These are phyloP conservation scores for Entomortierella parvispora DNA, from an alignment of 192 early-diverging fungal genomes.

Conservation along the genomic window DNA sequence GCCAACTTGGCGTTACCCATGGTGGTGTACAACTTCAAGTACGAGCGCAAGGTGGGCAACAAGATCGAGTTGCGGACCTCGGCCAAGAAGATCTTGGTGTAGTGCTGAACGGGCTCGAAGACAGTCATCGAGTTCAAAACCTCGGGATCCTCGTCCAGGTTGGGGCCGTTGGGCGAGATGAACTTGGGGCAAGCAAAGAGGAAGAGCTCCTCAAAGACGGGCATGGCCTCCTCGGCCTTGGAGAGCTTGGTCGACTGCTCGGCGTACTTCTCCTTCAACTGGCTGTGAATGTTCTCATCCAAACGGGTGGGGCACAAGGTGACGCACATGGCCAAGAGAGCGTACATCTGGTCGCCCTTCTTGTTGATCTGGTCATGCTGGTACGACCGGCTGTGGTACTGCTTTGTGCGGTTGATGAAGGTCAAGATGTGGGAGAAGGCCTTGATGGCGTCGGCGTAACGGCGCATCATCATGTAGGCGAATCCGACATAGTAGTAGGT, in stretches of 20 bases:
- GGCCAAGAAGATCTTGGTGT: conserved; percentile 86
- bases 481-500: conserved; percentile 98
- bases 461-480: conserved; percentile 98
- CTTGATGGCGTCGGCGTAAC: conserved; percentile 95
- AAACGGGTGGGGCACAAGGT: conserved; percentile 92
- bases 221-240: conserved; percentile 80
- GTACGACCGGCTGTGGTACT: conserved; percentile 93
- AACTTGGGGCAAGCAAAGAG: conserved; percentile 95
- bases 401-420: conserved; percentile 91
- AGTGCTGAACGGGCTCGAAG: conserved; percentile 78
- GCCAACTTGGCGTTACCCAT: conserved; percentile 91
- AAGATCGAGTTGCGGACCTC: conserved; percentile 89
- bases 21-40: conserved; percentile 95
- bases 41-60: conserved; percentile 90
- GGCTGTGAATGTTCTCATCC: conserved; percentile 92
- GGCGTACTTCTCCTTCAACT: conserved; percentile 91
- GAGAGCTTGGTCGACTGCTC: conserved; percentile 83
- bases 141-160: conserved; percentile 73
- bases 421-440: conserved; percentile 90
- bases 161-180: conserved; percentile 88
- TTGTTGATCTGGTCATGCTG: conserved; percentile 93
- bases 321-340: conserved; percentile 89
- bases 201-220: conserved; percentile 90
- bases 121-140: conserved; percentile 26
- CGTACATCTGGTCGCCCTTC: conserved; percentile 97